Evolutionary conservation across 73 alveolate genomes (phyloP).

Genomic region (Effrenium voratum): DNA sequence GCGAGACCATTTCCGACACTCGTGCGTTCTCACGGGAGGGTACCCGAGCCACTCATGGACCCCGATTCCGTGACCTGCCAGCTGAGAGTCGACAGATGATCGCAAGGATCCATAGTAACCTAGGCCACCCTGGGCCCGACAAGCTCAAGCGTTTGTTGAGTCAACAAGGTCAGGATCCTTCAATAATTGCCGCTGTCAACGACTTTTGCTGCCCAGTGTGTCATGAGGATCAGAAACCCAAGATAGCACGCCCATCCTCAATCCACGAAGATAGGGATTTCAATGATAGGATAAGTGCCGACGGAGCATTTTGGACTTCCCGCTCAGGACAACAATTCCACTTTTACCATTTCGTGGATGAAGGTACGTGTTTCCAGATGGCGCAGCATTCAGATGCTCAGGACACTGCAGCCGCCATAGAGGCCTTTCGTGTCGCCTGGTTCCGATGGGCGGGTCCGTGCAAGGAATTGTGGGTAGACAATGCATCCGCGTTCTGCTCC

Average conservation of each 20-base stretch:
- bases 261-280: background rate
- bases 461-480: background rate
- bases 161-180: background rate
- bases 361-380: background rate
- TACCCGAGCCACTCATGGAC: background rate
- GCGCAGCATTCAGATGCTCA: background rate
- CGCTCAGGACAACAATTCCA: background rate
- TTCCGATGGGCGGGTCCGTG: slow-evolving; percentile 47
- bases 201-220: background rate
- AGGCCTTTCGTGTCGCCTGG: background rate
- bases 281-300: background rate
- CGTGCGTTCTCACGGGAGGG: background rate
- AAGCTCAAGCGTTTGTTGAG: background rate
- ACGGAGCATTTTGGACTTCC: background rate
- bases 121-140: background rate
- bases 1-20: no score
- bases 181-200: background rate
- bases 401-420: background rate
- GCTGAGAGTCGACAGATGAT: background rate
- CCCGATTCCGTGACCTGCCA: background rate
- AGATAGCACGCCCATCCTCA: background rate
- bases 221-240: background rate
- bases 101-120: background rate
- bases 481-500: background rate
- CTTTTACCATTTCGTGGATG: background rate